A percentile compares a stretch with the other conserved stretches of the same genome.
Evolutionary conservation across 2,329 filamentous ascomycete genomes (phyloP).

Genomic region (Colletotrichum viniferum): DNA sequence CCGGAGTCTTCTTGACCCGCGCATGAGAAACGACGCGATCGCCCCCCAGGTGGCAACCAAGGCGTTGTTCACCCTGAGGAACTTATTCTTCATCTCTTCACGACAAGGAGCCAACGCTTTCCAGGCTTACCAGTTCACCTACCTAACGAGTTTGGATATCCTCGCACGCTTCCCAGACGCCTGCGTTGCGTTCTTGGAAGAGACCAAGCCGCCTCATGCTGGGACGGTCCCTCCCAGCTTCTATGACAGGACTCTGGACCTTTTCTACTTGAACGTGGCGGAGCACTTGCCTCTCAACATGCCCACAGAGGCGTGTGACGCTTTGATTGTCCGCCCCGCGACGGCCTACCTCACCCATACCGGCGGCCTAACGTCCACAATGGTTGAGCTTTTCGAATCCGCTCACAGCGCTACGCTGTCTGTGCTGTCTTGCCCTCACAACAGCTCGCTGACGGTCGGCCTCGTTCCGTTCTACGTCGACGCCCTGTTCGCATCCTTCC

Average conservation of each 20-base stretch:
- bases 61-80: slow-evolving; percentile 74
- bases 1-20: slow-evolving; percentile 59
- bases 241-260: slow-evolving; percentile 72
- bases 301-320: slow-evolving; percentile 69
- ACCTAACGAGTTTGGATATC: slow-evolving; percentile 81
- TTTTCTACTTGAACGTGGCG: slow-evolving; percentile 86
- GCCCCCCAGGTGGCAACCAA: slow-evolving; percentile 73
- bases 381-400: slow-evolving; percentile 77
- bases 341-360: slow-evolving; percentile 69
- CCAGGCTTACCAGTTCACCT: slow-evolving; percentile 84
- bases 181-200: slow-evolving; percentile 68
- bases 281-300: slow-evolving; percentile 81
- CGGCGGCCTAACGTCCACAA: slow-evolving; percentile 47
- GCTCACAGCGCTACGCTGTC: slow-evolving; percentile 84
- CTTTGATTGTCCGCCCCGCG: slow-evolving; percentile 75
- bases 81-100: slow-evolving; percentile 82
- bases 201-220: slow-evolving; percentile 55
- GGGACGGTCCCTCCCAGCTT: slow-evolving; percentile 66
- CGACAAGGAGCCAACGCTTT: slow-evolving; percentile 75
- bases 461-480: slow-evolving; percentile 86
- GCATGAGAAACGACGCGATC: slow-evolving; percentile 44
- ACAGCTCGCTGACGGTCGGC: slow-evolving; percentile 70
- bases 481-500: slow-evolving; percentile 80
- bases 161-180: slow-evolving; percentile 73
- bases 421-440: slow-evolving; percentile 80